Evolutionary conservation across 2,329 filamentous ascomycete genomes (phyloP), one percentile per base, ranked within the genome.

Genomic region (Penicillium sp.): DNA sequence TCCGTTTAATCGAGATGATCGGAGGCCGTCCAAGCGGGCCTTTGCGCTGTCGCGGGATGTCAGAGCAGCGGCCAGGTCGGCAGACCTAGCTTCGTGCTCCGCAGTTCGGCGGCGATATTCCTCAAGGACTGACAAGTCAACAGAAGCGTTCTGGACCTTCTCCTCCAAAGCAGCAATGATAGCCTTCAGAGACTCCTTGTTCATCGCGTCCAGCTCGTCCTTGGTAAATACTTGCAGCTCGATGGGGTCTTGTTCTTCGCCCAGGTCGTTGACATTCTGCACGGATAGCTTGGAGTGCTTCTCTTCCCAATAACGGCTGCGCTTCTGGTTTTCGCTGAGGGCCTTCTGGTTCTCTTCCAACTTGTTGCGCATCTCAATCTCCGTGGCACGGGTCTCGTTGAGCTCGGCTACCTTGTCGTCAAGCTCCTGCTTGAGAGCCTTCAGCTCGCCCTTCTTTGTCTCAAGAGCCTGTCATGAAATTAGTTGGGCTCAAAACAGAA

Each of bases 291-390:
- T 97, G 47, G 81, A 80, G 8, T 95, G 79, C 76, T 97, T 96
- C 54, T 96, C 90, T 49, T 91, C 79, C 91, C 92, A 97, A 76
- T 96, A 90, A 34, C 81, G 82, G 38, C 89, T 81, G 54, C 89
- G 85, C 73, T 89, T 92, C 70, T 95, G 86, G 72, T 95, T 96
- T 67, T 97, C 93, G 0, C 77, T 74, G 13, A 97, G 81, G 9
- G 87, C 84, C 75, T 99, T 99, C 61, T 96, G 89, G 70, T 93
- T 94, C 68, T 97, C 93, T 67, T 97, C 94, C 1, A 99, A 85
- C 76, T 95, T 95, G 74, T 97, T 97, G 58, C 89, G 88, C 91
- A 97, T 96, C 73, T 99, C 94, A 56, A 99, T 96, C 72, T 99
- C 94, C 3, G 87, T 79, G 0, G 90, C 92, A 9, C 93, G 85